Evolutionary conservation across 2,329 filamentous ascomycete genomes (phyloP).

Genomic region (Annulohypoxylon truncatum): DNA sequence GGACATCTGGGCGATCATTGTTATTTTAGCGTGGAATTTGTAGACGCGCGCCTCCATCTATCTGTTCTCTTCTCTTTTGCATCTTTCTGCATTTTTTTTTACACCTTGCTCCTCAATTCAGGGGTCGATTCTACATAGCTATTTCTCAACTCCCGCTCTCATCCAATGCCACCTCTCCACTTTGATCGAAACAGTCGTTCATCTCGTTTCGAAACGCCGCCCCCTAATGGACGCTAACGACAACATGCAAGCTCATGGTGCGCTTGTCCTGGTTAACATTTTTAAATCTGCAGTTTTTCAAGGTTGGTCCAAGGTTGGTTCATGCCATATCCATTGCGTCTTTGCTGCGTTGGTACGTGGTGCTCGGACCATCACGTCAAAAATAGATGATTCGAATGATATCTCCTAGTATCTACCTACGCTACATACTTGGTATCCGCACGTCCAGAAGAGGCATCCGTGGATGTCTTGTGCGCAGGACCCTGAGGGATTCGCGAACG

Average conservation of each 20-base stretch:
- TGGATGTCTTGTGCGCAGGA: background rate
- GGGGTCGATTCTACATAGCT: background rate
- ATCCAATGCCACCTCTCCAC: constrained; percentile 37
- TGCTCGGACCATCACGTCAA: background rate
- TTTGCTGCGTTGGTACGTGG: background rate
- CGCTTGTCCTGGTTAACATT: background rate
- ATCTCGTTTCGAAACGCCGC: constrained; percentile 30
- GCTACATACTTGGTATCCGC: too few relatives aligned
- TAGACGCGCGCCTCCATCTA: constrained; percentile 45
- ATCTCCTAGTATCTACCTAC: background rate
- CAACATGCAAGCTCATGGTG: background rate
- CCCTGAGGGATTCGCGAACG: constrained; percentile 1
- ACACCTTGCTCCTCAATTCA: constrained; percentile 13
- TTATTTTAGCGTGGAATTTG: constrained; percentile 35
- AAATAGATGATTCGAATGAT: constrained; percentile 8
- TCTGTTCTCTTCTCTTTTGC: constrained; percentile 1
- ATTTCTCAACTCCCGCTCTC: constrained; percentile 12
- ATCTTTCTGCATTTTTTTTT: constrained; percentile 5
- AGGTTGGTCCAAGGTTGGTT: constrained; percentile 17
- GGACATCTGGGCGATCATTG: constrained; percentile 21
- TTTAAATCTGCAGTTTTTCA: background rate
- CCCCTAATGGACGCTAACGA: constrained; percentile 12
- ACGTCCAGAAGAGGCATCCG: background rate
- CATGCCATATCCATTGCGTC: background rate
- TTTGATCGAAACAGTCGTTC: constrained; percentile 23